A percentile compares a stretch with the other conserved stretches of the same genome.
phyloP scores from a whole-genome alignment of 257 asterid species.

The Nicotiana tabacum region DNA sequence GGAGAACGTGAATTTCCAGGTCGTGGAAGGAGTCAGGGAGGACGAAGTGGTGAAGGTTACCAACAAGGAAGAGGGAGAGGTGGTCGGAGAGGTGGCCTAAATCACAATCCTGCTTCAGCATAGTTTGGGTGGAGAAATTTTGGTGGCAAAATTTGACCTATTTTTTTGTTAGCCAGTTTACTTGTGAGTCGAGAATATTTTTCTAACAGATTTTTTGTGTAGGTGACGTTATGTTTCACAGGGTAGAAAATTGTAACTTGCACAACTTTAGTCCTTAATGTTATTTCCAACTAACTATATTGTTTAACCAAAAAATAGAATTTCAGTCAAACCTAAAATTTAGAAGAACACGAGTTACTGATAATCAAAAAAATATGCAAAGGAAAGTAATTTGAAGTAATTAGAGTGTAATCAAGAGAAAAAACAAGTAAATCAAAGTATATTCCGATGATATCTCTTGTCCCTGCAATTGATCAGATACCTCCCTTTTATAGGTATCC shows the following conservation, averaged over 20 bases:
- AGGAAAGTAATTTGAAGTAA: too few relatives aligned
- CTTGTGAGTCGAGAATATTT: background rate
- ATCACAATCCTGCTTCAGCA: conserved; percentile 7
- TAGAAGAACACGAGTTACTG: too few relatives aligned
- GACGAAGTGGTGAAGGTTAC: background rate
- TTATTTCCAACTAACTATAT: background rate
- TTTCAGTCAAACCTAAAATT: too few relatives aligned
- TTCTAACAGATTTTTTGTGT: background rate
- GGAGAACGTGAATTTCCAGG: conserved; percentile 33
- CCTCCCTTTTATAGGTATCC: too few relatives aligned
- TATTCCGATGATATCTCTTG: too few relatives aligned
- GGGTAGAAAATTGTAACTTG: background rate
- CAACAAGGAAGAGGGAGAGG: conserved; percentile 18
- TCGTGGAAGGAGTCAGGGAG: conserved; percentile 8
- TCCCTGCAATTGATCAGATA: too few relatives aligned
- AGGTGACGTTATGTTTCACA: background rate
- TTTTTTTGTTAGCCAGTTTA: background rate
- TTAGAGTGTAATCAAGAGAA: too few relatives aligned
- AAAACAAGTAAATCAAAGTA: too few relatives aligned
- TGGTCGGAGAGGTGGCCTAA: conserved; percentile 16
- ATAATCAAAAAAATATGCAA: too few relatives aligned
- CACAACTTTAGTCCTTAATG: background rate
- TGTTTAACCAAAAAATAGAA: too few relatives aligned
- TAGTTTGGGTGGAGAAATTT: background rate
- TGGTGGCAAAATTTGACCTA: background rate